phyloP scores from a whole-genome alignment of 768 basidiomycete genomes.

The Russula sp. region DNA sequence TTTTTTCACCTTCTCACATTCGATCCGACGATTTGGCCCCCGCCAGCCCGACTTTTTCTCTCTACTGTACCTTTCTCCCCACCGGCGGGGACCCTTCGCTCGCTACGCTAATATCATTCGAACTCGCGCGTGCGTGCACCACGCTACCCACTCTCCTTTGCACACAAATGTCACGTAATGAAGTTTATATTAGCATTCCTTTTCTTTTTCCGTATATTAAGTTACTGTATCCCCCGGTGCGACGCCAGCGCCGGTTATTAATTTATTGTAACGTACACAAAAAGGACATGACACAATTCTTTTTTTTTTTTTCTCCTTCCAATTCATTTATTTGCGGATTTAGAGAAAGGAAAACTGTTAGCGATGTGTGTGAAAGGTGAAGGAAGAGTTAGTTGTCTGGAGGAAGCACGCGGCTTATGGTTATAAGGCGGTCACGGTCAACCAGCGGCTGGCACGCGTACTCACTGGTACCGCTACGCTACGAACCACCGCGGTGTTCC shows the following conservation, averaged over 20 bases:
- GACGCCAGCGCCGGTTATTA: constrained; percentile 10
- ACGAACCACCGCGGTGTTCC: too few species aligned
- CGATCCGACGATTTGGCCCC: neutral
- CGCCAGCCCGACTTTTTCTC: too few species aligned
- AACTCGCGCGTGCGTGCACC: neutral
- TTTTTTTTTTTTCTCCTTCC: neutral
- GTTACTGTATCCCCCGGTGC: constrained; percentile 2
- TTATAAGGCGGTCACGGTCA: too few species aligned
- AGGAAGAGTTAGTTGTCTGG: too few species aligned
- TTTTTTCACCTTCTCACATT: neutral
- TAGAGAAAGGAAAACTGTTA: too few species aligned
- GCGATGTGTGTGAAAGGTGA: too few species aligned
- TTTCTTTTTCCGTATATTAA: neutral
- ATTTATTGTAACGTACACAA: constrained; percentile 12
- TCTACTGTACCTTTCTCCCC: neutral
- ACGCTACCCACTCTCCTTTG: constrained; percentile 1
- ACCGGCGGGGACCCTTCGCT: neutral
- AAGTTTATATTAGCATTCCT: constrained; percentile 7
- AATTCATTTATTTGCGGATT: neutral
- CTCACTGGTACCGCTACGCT: too few species aligned
- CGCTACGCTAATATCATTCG: constrained; percentile 8
- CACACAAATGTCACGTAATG: constrained; percentile 1
- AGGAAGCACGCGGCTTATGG: too few species aligned
- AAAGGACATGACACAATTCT: constrained; percentile 9
- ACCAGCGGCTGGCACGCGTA: too few species aligned